Evolutionary conservation across 202 grass and related monocot genomes (phyloP).

Genomic region (Hordeum pubiflorum): DNA sequence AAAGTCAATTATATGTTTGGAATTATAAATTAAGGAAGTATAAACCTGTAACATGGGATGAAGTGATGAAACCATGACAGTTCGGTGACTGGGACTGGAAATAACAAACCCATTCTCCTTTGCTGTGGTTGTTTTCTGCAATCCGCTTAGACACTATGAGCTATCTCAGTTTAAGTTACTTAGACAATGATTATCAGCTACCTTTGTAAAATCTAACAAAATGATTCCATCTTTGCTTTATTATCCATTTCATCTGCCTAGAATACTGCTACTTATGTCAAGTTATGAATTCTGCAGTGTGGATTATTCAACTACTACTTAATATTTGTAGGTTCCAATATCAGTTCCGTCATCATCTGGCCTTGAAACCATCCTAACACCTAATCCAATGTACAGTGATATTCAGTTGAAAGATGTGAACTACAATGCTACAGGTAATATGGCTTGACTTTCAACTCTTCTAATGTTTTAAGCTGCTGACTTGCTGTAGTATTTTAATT

Average conservation of each 20-base stretch:
- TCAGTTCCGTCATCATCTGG: constrained; percentile 46
- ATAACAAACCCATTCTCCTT: neutral
- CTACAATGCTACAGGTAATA: constrained; percentile 53
- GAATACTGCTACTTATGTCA: neutral
- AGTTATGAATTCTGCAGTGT: constrained; percentile 14
- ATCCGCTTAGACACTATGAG: neutral
- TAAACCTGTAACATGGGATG: neutral
- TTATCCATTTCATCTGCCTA: neutral
- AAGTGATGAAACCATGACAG: neutral
- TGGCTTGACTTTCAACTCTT: constrained; percentile 8
- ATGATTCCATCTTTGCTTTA: neutral
- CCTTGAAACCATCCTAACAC: constrained; percentile 52
- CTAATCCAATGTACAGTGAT: constrained; percentile 42
- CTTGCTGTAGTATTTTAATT: neutral
- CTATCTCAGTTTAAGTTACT: constrained; percentile 13
- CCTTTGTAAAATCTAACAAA: constrained; percentile 15
- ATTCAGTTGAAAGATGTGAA: constrained; percentile 54
- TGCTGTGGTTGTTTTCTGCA: neutral
- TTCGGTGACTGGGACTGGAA: neutral
- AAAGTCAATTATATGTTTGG: neutral
- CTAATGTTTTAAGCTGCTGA: neutral
- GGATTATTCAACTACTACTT: constrained; percentile 13
- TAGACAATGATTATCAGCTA: neutral
- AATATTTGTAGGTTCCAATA: constrained; percentile 49
- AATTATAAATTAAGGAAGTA: neutral